These are phyloP conservation scores for Boletus pseudopeckii DNA, from an alignment of 768 basidiomycete genomes.

Conservation along the genomic window DNA sequence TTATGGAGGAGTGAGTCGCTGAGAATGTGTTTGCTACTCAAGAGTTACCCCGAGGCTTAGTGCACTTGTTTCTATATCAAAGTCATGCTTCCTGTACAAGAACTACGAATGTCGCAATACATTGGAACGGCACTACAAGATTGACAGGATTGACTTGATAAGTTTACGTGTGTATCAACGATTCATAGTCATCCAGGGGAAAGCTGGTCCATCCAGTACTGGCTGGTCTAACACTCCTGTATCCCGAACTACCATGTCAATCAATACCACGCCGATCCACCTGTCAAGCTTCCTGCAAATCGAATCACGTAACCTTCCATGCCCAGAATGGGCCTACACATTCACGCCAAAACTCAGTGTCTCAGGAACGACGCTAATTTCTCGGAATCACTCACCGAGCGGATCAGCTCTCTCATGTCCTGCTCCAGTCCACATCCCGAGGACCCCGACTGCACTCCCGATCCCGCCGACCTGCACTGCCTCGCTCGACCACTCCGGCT, in stretches of 20 bases:
- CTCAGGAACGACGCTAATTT: background rate
- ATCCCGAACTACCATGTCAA: background rate
- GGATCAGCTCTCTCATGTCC: constrained; percentile 43
- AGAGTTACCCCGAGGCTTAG: too few relatives aligned
- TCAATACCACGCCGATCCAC: background rate
- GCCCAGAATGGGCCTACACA: constrained; percentile 41
- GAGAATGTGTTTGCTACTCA: too few relatives aligned
- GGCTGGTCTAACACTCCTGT: background rate
- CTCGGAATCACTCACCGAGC: constrained; percentile 33
- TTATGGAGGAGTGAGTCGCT: too few relatives aligned
- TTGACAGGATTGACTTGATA: too few relatives aligned
- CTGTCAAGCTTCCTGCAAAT: background rate
- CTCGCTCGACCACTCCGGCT: constrained; percentile 51
- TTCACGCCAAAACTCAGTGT: background rate
- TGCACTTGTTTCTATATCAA: too few relatives aligned
- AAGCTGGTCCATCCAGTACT: background rate
- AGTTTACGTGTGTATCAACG: too few relatives aligned
- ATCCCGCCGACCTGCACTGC: constrained; percentile 55
- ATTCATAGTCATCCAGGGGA: too few relatives aligned
- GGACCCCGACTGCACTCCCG: constrained; percentile 49
- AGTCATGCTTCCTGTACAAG: too few relatives aligned
- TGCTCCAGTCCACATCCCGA: constrained; percentile 57
- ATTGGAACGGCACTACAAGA: too few relatives aligned
- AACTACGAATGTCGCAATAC: too few relatives aligned
- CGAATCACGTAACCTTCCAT: constrained; percentile 38